Evolutionary conservation across 306 rosid species (phyloP).

Genomic region (Cucurbita maxima): DNA sequence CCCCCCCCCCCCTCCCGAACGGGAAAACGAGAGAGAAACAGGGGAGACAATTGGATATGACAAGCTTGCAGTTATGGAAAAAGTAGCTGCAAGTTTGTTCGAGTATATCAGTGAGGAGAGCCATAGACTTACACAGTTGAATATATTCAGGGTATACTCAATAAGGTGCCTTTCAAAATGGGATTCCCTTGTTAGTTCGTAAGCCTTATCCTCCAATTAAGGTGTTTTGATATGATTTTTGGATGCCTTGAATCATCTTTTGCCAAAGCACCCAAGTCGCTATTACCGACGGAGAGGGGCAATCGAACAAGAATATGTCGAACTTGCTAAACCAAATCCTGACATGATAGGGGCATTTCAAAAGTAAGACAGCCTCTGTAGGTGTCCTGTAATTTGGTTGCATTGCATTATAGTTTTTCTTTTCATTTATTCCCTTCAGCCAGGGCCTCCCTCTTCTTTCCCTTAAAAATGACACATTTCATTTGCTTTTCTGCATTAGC

Average conservation of each 20-base stretch:
- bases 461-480: not conserved
- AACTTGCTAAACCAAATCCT: not conserved
- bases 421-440: not conserved
- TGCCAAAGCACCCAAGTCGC: not conserved
- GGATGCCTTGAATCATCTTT: slow-evolving; percentile 1
- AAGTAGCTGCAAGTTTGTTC: not conserved
- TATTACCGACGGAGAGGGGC: not conserved
- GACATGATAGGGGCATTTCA: slow-evolving; percentile 1
- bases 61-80: slow-evolving; percentile 2
- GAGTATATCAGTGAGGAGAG: slow-evolving; percentile 7
- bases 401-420: not conserved
- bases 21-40: not conserved
- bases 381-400: not conserved
- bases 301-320: not conserved
- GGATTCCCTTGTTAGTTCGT: not conserved
- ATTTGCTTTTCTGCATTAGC: not conserved
- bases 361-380: not conserved
- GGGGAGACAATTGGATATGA: not conserved
- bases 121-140: not conserved
- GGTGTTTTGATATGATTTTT: not conserved
- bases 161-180: not conserved
- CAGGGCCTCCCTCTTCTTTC: not conserved
- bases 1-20: not conserved
- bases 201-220: not conserved
- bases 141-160: not conserved